These are phyloP conservation scores for Chamaenerion angustifolium DNA, from an alignment of 345 rosid species.

Conservation along the genomic window DNA sequence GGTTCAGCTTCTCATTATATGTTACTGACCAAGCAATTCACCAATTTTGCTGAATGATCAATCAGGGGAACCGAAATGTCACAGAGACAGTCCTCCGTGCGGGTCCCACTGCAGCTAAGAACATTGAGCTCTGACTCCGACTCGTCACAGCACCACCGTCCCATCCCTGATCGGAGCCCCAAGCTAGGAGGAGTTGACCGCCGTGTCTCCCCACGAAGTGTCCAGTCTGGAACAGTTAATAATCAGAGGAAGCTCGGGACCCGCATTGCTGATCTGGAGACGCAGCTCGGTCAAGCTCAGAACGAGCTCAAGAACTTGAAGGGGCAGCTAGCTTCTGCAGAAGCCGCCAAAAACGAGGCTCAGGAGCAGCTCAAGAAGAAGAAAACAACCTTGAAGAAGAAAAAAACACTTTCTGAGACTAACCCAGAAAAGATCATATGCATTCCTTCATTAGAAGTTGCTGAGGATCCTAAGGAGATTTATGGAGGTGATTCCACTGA, in stretches of 20 bases:
- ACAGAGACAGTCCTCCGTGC: too few relatives aligned
- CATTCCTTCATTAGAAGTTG: conserved; percentile 19
- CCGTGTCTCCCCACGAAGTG: too few relatives aligned
- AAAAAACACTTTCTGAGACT: conserved; percentile 9
- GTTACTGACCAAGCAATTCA: too few relatives aligned
- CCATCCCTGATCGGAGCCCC: conserved; percentile 49
- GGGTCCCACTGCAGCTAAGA: too few relatives aligned
- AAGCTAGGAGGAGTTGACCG: too few relatives aligned
- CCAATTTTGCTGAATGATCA: too few relatives aligned
- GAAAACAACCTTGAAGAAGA: conserved; percentile 12
- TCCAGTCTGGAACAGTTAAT: too few relatives aligned
- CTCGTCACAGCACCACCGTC: conserved; percentile 28
- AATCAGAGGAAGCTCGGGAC: conserved; percentile 78
- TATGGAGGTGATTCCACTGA: conserved; percentile 55
- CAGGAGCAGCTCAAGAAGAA: conserved; percentile 50
- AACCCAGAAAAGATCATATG: conserved; percentile 10
- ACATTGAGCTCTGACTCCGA: conserved; percentile 44
- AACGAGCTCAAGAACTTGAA: conserved; percentile 65
- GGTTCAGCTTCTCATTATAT: too few relatives aligned
- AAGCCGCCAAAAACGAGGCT: conserved; percentile 75
- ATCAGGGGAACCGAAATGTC: too few relatives aligned
- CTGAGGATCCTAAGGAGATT: conserved; percentile 14
- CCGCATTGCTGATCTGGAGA: conserved; percentile 70
- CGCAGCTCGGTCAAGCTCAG: conserved; percentile 90
- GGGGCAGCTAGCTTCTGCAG: conserved; percentile 60